Base-by-base conservation (phyloP, 2,329 filamentous ascomycete species). In the Aspergillus sp. region DNA sequence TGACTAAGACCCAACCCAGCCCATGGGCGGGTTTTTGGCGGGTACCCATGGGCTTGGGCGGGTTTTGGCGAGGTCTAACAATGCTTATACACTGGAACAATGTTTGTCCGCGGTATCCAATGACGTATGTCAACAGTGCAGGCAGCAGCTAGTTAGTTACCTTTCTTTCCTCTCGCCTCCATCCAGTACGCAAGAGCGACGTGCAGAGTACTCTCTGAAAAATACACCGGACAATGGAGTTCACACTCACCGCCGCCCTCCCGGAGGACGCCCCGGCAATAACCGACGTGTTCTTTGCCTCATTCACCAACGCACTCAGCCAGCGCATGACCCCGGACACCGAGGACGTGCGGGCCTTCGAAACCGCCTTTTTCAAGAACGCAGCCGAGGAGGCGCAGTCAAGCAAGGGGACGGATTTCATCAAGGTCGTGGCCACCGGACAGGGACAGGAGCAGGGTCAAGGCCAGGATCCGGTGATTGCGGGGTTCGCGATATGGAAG, bases 401-500 rank as follows among this genome's bases (percentile, higher is more conserved):
- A 7, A 20, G 34, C 3, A 32, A 12, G 11, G 38, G 9, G 5
- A 18, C 9, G 2, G 22, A 26, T 32, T 32, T 61, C 6, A 17
- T 55, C 20, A 61, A 57, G n/a, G 36, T 57, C 1, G 56, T 58
- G 8, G 48, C 24, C 11, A 52, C 26, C 1, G 38, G 4, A 4
- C 30, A 22, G 9, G 53, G 34, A 1, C 18, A 41, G 9, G 20
- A 34, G 15, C n/a, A n/a, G n/a, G n/a, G n/a, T n/a, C n/a, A n/a
- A n/a, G 53, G 34, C 2, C 18, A 41, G 9, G 20, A 34, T 0
- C 48, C 53, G 1, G 32, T 38, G 0, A 53, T 61, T 22, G 59
- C 53, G 2, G 59, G 49, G 4, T 61, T 59, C 22, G 56, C 59
- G 4, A 26, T 48, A 5, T 61, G 59, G 59, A 41, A 39, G 17